Base-by-base conservation (phyloP, 2,329 filamentous ascomycete species). In the Paecilomyces sp. region DNA sequence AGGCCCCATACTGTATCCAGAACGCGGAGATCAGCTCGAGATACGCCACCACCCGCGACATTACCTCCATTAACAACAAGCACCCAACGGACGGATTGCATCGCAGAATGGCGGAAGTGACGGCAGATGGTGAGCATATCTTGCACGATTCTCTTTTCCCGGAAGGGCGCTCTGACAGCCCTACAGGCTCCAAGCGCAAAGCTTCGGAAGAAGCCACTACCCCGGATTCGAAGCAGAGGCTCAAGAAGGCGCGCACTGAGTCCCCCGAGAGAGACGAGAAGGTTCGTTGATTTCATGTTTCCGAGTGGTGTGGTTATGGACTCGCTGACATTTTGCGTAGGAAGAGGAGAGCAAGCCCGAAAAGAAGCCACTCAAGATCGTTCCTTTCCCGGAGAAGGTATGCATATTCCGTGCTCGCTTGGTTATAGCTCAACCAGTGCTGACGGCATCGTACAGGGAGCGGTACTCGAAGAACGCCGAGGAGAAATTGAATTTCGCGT, bases 401-500 rank as follows among this genome's bases (percentile, higher is more conserved):
- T 63, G 75, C 59, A 41, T 41, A 51, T 24, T 33, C 36, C 18
- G 15, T 55, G 53, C 54, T 47, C 24, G 4, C 31, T 28, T n/a
- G 9, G 13, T 57, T 5, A 28, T 25, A 25, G 24, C 28, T 30
- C 57, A 22, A 28, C 22, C 59, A 33, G 61, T 59, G 64, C 70
- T 75, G 64, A 74, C 62, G 50, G 47, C 50, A 33, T 57, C 41
- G 9, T 33, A 57, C 64, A 91, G 87, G 90, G 91, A 5, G 93
- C 92, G 8, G 93, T 96, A 3, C 83, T 95, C 64, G 94, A 99
- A 78, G 94, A 99, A 76, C 89, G 92, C 68, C 90, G 88, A 70
- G 92, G 92, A 70, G 91, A 96, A 65, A 97, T 99, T 67, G 92
- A 97, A 74, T 97, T 97, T 74, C 88, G 92, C 55, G 94, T 97